These are phyloP conservation scores for Septoria petroselini DNA, from an alignment of 2,329 filamentous ascomycete genomes.

Conservation along the genomic window DNA sequence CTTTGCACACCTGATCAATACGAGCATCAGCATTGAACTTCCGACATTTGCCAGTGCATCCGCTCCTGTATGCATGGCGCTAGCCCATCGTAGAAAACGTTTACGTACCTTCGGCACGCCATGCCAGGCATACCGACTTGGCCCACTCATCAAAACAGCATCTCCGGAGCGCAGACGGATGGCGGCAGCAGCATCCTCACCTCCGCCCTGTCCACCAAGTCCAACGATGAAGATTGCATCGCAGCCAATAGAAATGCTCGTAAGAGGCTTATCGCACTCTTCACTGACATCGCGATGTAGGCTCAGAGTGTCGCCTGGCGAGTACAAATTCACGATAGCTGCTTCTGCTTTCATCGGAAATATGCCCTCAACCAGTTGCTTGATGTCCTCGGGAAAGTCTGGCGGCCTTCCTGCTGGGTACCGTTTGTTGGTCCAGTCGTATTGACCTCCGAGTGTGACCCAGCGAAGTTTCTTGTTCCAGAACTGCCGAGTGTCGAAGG, in stretches of 20 bases:
- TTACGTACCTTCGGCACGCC: conserved; percentile 75
- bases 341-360: conserved; percentile 84
- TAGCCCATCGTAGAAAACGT: no score
- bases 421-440: conserved; percentile 86
- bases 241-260: conserved; percentile 86
- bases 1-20: neutral
- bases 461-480: conserved; percentile 81
- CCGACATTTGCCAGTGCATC: no score
- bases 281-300: conserved; percentile 94
- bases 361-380: conserved; percentile 61
- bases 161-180: conserved; percentile 78
- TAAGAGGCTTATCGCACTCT: conserved; percentile 69
- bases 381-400: conserved; percentile 70
- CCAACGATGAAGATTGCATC: conserved; percentile 86
- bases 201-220: conserved; percentile 49
- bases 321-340: conserved; percentile 92
- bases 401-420: conserved; percentile 71
- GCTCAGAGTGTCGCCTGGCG: conserved; percentile 83
- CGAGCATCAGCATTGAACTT: no score
- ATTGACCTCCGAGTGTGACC: conserved; percentile 92
- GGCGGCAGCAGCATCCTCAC: conserved; percentile 44
- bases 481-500: conserved; percentile 66
- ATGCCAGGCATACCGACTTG: conserved; percentile 88
- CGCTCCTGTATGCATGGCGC: no score
- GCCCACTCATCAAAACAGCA: conserved; percentile 81